A percentile compares a stretch with the other conserved stretches of the same genome.
phyloP scores from a whole-genome alignment of 306 rosid genomes.

The Trifolium subterraneum region DNA sequence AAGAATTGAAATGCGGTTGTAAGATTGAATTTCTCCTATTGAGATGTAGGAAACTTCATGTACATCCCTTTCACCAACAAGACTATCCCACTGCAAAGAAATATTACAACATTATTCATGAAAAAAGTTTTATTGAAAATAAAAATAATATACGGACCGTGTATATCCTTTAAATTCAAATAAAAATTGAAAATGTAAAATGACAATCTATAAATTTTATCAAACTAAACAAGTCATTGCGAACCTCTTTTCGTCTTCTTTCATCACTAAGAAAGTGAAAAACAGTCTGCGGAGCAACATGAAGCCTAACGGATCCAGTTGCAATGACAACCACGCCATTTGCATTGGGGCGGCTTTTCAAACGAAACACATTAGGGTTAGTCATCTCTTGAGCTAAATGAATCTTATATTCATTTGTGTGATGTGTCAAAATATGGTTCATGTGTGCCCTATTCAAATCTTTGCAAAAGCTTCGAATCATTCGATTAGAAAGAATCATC shows the following conservation, averaged over 20 bases:
- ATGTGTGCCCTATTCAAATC: constrained; percentile 10
- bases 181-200: too few relatives aligned
- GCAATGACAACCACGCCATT: constrained; percentile 50
- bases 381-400: not conserved
- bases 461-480: constrained; percentile 58
- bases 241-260: constrained; percentile 45
- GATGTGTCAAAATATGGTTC: not conserved
- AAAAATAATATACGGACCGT: too few relatives aligned
- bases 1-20: too few relatives aligned
- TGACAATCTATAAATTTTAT: not conserved
- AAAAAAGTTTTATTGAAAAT: too few relatives aligned
- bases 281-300: constrained; percentile 39
- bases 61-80: too few relatives aligned
- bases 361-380: constrained; percentile 40
- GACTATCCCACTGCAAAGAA: too few relatives aligned
- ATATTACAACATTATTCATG: too few relatives aligned
- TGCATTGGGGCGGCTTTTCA: constrained; percentile 43
- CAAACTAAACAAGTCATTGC: not conserved
- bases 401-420: too few relatives aligned
- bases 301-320: constrained; percentile 61
- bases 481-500: constrained; percentile 54
- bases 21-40: too few relatives aligned
- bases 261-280: constrained; percentile 50
- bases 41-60: too few relatives aligned
- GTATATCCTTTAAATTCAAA: too few relatives aligned